Evolutionary conservation across 139 green algal genomes (phyloP), one percentile per base, ranked within the genome.

Genomic region (Chlamydomonas eustigma): DNA sequence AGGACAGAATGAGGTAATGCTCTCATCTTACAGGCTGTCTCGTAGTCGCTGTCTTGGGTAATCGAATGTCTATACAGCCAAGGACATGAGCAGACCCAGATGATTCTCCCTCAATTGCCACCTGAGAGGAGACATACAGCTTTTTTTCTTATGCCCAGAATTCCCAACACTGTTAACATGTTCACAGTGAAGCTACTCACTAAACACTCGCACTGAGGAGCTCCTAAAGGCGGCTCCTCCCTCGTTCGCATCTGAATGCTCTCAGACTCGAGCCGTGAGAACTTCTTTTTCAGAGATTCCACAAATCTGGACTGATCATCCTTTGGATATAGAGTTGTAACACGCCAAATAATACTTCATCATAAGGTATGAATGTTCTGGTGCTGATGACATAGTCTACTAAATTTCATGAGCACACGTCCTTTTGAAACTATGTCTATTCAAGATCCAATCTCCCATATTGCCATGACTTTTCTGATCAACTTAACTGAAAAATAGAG

Each of bases 51-150:
- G 65, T 64, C 2, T 70, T 58, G 6, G 77, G 81, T 51, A 86
- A 28, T 4, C 81, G 74, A 31, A 86, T 79, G 77, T 89, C 85
- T 24, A 89, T 89, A 75, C 85, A 89, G 25, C 79, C 85, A 33
- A 87, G 38, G 52, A 89, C 81, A 3, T 12, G 51, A 4, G 8
- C 39, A 4, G 24, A 35, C 5, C 28, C 4, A 58, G 44, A 12
- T n/a, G n/a, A n/a, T n/a, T n/a, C n/a, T n/a, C n/a, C n/a, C 44
- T 58, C 44, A 58, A 58, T 58, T 18, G 44, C 44, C 44, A 58
- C 44, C 44, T 58, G 44, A 12, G n/a, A n/a, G n/a, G n/a, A n/a
- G n/a, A n/a, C n/a, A n/a, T n/a, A n/a, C n/a, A n/a, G n/a, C n/a
- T n/a, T n/a, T n/a, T n/a, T n/a, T n/a, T n/a, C n/a, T n/a, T n/a